phyloP scores from a whole-genome alignment of 208 protist genomes.

The Trypanosoma lewisi region DNA sequence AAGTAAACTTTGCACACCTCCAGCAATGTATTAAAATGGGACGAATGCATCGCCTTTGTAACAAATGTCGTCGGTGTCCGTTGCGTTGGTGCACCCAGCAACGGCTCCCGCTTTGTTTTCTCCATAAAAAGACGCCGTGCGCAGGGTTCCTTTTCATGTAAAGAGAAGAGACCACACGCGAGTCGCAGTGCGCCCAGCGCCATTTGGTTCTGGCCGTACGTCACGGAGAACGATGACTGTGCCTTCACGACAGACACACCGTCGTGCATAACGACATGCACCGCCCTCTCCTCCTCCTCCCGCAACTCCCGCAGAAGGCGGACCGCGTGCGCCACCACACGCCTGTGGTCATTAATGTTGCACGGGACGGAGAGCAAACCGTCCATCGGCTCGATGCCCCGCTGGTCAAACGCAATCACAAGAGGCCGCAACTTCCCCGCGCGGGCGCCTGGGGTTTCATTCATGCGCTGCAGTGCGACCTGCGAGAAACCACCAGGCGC shows the following conservation, averaged over 20 bases:
- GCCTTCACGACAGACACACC: conserved; percentile 66
- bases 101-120: background rate
- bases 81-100: background rate
- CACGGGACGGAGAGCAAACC: conserved; percentile 31
- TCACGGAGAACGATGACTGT: conserved; percentile 61
- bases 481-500: conserved; percentile 72
- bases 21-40: conserved; percentile 41
- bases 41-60: conserved; percentile 59
- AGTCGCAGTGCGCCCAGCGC: conserved; percentile 51
- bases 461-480: conserved; percentile 63
- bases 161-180: conserved; percentile 45
- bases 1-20: conserved; percentile 37
- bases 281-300: conserved; percentile 7
- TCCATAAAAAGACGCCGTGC: background rate
- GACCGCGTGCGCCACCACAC: conserved; percentile 15
- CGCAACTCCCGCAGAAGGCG: background rate
- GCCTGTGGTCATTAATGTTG: conserved; percentile 52
- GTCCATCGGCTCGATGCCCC: conserved; percentile 44
- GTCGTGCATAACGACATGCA: conserved; percentile 65
- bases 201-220: conserved; percentile 82
- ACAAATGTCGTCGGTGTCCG: conserved; percentile 39
- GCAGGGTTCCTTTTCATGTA: background rate
- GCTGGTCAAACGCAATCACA: conserved; percentile 66
- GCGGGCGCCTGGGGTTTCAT: background rate
- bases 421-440: conserved; percentile 14